phyloP scores from a whole-genome alignment of 1,284 basidiomycete genomes.

The Ganoderma lingzhi region DNA sequence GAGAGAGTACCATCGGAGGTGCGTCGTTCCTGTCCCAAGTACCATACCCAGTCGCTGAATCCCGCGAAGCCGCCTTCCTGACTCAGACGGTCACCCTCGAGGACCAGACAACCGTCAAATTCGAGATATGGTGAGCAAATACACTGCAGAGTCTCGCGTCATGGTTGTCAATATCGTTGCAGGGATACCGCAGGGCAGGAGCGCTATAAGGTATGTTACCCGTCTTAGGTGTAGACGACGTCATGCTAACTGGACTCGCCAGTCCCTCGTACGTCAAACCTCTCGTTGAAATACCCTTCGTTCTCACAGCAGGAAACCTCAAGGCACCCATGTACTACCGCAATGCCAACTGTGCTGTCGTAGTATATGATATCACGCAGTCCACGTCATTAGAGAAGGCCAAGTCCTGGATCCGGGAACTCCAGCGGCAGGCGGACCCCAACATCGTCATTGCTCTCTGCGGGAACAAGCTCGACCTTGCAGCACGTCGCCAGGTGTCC shows the following conservation, averaged over 20 bases:
- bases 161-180: slow-evolving; percentile 5
- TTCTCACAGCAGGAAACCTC: slow-evolving; percentile 20
- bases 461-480: slow-evolving; percentile 94
- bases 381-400: slow-evolving; percentile 92
- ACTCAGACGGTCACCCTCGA: slow-evolving; percentile 95
- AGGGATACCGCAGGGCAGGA: slow-evolving; percentile 96
- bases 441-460: slow-evolving; percentile 96
- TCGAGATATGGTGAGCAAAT: slow-evolving; percentile 89
- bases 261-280: slow-evolving; percentile 40
- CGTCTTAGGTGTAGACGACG: slow-evolving; percentile 13
- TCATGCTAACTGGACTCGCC: slow-evolving; percentile 21
- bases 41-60: slow-evolving; percentile 40
- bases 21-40: slow-evolving; percentile 29
- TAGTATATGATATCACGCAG: slow-evolving; percentile 91
- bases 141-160: not conserved
- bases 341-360: slow-evolving; percentile 88
- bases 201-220: slow-evolving; percentile 80
- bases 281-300: slow-evolving; percentile 23
- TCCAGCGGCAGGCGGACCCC: slow-evolving; percentile 97
- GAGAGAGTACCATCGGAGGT: slow-evolving; percentile 92
- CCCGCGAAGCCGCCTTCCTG: slow-evolving; percentile 84
- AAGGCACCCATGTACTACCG: slow-evolving; percentile 95
- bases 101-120: slow-evolving; percentile 92
- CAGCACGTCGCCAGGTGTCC: slow-evolving; percentile 81
- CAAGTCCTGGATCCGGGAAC: slow-evolving; percentile 95